phyloP scores from a whole-genome alignment of 441 rosid genomes.

The Theobroma grandiflorum region DNA sequence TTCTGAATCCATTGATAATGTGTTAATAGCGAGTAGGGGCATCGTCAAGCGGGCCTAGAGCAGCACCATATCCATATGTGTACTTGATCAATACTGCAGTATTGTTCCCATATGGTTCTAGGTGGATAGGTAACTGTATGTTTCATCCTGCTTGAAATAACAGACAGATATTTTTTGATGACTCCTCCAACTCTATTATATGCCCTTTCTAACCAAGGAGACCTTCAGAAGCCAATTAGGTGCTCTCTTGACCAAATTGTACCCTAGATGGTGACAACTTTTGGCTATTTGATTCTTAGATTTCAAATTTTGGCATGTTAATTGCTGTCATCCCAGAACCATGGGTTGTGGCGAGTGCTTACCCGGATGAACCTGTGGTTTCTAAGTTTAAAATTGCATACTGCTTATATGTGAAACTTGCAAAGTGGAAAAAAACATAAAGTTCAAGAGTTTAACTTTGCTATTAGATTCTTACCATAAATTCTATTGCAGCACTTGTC shows the following conservation, averaged over 20 bases:
- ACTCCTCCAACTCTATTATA: background rate
- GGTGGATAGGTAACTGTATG: background rate
- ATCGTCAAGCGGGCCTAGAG: background rate
- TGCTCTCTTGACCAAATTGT: constrained; percentile 3
- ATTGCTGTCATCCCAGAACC: constrained; percentile 1
- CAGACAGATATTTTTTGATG: constrained; percentile 21
- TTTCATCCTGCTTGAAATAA: constrained; percentile 20
- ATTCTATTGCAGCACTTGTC: constrained; percentile 71
- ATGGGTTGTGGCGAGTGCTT: background rate
- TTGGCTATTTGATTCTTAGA: background rate
- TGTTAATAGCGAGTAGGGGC: background rate
- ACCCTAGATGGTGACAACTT: background rate
- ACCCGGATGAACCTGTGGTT: background rate
- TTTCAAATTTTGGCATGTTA: background rate
- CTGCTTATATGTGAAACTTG: background rate
- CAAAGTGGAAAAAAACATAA: background rate
- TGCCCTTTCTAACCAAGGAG: constrained; percentile 4
- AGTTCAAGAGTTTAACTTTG: background rate
- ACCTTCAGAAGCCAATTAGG: constrained; percentile 21
- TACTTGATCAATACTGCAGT: background rate
- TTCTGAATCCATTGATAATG: background rate
- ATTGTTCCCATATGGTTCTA: background rate
- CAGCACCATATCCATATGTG: background rate
- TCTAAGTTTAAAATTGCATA: background rate
- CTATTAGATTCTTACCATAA: constrained; percentile 50